Evolutionary conservation across 73 alveolate species (phyloP), one percentile per base, ranked within the genome.

Genomic region (Paramecium sexaurelia): DNA sequence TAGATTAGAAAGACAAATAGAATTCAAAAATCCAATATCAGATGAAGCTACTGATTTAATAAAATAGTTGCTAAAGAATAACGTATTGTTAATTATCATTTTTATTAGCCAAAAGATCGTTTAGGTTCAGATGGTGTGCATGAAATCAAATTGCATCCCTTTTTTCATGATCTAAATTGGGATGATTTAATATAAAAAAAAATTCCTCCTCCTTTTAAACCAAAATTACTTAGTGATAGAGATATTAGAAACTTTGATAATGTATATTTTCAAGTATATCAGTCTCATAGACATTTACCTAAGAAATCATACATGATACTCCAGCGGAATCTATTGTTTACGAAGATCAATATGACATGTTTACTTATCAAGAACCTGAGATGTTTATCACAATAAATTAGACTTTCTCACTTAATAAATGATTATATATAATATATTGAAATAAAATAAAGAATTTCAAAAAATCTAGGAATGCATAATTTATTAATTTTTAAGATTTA

Each of bases 131-230:
- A 61, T 10, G 95, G 89, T 15, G 66, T 39, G 7, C 26, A 73
- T 56, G 78, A 55, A 43, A 94, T 97, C 1, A 96, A 96, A 88
- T 43, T 15, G 10, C 98, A 96, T 92, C 95, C 92, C 5, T 95
- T 83, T 66, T 95, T 95, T 73, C 24, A 78, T 7, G 85, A 27
- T 19, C 17, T 96, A n/a, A 94, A 96, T 75, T 96, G 96, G 96
- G 93, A 96, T 51, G 67, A 94, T 32, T 26, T 97, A 36, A 39
- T 73, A 24, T 55, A 91, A 13, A 94, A 95, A 88, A 75, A 91
- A 69, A 37, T 94, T 11, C 47, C 39, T 84, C 97, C 99, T 9
- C 99, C 98, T 10, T 87, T 92, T 85, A 87, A 55, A 29, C 96
- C 97, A 0, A 94, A 85, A 73, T 11, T 93, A 10, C 39, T 41